Percentiles rank a stretch among this genome's conserved stretches.
These are phyloP conservation scores for Vitis riparia DNA, from an alignment of 164 flowering plant genomes.

Conservation along the genomic window DNA sequence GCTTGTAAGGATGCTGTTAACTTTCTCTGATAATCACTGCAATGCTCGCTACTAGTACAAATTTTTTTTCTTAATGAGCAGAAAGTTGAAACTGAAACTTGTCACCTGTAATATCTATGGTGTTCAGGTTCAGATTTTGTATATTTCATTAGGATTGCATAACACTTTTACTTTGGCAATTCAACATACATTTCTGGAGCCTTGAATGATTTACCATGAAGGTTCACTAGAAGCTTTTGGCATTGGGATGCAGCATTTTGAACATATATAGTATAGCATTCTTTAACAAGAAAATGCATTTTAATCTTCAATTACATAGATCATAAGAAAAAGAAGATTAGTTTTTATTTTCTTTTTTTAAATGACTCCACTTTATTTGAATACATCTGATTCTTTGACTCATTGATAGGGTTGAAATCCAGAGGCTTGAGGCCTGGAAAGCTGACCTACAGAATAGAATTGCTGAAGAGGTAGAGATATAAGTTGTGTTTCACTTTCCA, in stretches of 20 bases:
- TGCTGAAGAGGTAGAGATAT: slow-evolving; percentile 60
- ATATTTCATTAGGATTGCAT: too few relatives aligned
- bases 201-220: too few relatives aligned
- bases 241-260: neutral
- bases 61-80: too few relatives aligned
- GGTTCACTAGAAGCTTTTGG: neutral
- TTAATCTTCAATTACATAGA: neutral
- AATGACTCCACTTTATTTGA: neutral
- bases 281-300: neutral
- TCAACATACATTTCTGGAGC: too few relatives aligned
- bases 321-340: too few relatives aligned
- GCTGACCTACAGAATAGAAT: slow-evolving; percentile 57
- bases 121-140: too few relatives aligned
- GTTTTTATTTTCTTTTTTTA: neutral
- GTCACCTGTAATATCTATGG: too few relatives aligned
- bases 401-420: slow-evolving; percentile 55
- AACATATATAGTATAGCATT: neutral
- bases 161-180: too few relatives aligned
- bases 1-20: too few relatives aligned
- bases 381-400: slow-evolving; percentile 8
- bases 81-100: too few relatives aligned
- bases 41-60: too few relatives aligned
- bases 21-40: too few relatives aligned
- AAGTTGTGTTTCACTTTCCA: slow-evolving; percentile 1
- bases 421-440: slow-evolving; percentile 65